phyloP scores from a whole-genome alignment of 805 yeast genomes.

The Lachancea dasiensis region DNA sequence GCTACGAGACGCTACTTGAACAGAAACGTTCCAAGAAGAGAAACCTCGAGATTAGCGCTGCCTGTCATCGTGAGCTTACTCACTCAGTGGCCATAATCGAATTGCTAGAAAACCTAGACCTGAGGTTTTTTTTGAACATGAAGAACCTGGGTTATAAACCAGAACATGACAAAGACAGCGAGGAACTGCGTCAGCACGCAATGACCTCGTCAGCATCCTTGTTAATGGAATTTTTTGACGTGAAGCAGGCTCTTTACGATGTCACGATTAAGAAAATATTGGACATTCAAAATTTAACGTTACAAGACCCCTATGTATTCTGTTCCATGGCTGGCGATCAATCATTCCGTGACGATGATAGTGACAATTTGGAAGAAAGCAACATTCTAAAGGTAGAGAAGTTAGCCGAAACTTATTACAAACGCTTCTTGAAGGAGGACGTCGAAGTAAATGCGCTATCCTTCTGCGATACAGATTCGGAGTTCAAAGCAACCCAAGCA shows the following conservation, averaged over 20 bases:
- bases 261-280: slow-evolving; percentile 51
- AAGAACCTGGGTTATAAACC: slow-evolving; percentile 16
- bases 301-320: slow-evolving; percentile 72
- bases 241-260: slow-evolving; percentile 69
- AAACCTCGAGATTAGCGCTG: slow-evolving; percentile 24
- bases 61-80: slow-evolving; percentile 30
- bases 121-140: slow-evolving; percentile 29
- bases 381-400: slow-evolving; percentile 37
- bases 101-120: slow-evolving; percentile 29
- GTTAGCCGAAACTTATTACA: slow-evolving; percentile 43
- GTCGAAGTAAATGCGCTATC: slow-evolving; percentile 37
- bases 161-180: slow-evolving; percentile 25
- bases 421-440: slow-evolving; percentile 42
- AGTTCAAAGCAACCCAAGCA: slow-evolving; percentile 29
- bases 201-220: slow-evolving; percentile 24
- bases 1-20: slow-evolving; percentile 21
- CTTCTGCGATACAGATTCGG: slow-evolving; percentile 29
- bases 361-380: not conserved
- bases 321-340: slow-evolving; percentile 52
- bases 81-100: slow-evolving; percentile 25
- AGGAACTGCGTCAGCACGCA: slow-evolving; percentile 29
- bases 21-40: slow-evolving; percentile 14
- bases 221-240: slow-evolving; percentile 63
- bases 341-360: slow-evolving; percentile 19
- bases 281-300: slow-evolving; percentile 62